Evolutionary conservation across 2,329 filamentous ascomycete genomes (phyloP).

Genomic region (Bipolaris gigantea): DNA sequence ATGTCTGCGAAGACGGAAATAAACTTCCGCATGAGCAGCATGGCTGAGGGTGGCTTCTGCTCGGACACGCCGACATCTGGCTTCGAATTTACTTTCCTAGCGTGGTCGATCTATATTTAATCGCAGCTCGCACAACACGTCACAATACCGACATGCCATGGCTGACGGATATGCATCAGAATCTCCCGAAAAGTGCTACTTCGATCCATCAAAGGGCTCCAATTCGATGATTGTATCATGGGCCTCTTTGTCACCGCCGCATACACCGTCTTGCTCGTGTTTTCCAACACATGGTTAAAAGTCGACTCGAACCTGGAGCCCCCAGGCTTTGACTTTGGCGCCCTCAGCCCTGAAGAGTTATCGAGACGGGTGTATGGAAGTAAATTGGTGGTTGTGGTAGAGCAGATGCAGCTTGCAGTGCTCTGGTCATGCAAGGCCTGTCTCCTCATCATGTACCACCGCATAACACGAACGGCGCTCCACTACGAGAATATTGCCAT

Average conservation of each 20-base stretch:
- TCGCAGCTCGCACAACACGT: not conserved
- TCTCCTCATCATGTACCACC: conserved; percentile 57
- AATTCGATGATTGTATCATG: conserved; percentile 63
- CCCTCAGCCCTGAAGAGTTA: conserved; percentile 44
- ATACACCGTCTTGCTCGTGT: conserved; percentile 55
- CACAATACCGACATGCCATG: not conserved
- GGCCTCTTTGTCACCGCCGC: conserved; percentile 50
- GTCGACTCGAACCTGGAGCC: conserved; percentile 50
- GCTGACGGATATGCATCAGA: conserved; percentile 24
- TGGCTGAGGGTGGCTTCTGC: not conserved
- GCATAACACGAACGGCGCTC: conserved; percentile 48
- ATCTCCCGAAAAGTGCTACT: conserved; percentile 52
- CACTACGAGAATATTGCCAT: conserved; percentile 40
- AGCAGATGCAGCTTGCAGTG: conserved; percentile 56
- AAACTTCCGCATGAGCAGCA: not conserved
- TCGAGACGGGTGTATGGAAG: conserved; percentile 34
- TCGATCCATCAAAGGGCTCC: conserved; percentile 52
- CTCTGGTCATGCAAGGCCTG: conserved; percentile 59
- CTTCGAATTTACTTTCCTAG: not conserved
- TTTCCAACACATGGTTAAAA: conserved; percentile 50
- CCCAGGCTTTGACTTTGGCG: conserved; percentile 50
- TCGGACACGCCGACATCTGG: not conserved
- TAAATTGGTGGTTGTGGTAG: conserved; percentile 57
- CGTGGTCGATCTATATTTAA: not conserved
- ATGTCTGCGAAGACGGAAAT: not conserved